phyloP scores from a whole-genome alignment of 2,329 filamentous ascomycete genomes.

The Emergomyces orientalis region DNA sequence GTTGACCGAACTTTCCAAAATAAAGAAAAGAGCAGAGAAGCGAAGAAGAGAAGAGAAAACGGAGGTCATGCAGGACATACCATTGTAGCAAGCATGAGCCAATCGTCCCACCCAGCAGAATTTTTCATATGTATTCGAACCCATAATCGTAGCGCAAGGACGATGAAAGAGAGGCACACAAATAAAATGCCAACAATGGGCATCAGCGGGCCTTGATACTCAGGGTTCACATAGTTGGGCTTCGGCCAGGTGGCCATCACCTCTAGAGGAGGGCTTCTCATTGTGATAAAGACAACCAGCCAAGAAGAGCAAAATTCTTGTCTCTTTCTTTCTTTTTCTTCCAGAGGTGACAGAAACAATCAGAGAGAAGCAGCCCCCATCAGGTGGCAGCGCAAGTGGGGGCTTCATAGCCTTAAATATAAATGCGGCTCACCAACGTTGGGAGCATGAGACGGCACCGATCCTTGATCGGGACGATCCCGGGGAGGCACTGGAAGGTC shows the following conservation, averaged over 20 bases:
- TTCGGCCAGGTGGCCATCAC: slow-evolving; percentile 21
- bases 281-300: neutral
- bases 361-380: neutral
- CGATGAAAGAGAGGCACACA: slow-evolving; percentile 16
- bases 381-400: neutral
- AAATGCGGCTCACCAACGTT: neutral
- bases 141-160: slow-evolving; percentile 18
- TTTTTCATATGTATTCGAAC: slow-evolving; percentile 16
- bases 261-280: slow-evolving; percentile 16
- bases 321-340: neutral
- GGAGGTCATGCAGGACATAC: slow-evolving; percentile 6
- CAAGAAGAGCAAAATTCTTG: neutral
- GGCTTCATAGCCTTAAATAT: neutral
- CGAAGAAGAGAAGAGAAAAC: neutral
- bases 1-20: neutral
- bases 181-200: slow-evolving; percentile 21
- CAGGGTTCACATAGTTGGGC: slow-evolving; percentile 26
- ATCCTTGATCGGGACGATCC: neutral
- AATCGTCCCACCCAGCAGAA: slow-evolving; percentile 17
- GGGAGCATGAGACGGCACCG: neutral
- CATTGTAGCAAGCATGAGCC: slow-evolving; percentile 16
- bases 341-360: neutral
- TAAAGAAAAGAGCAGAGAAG: neutral
- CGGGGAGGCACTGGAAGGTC: neutral
- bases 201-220: slow-evolving; percentile 20